A percentile compares a stretch with the other conserved stretches of the same genome.
These are phyloP conservation scores for Linnemannia elongata DNA, from an alignment of 192 early-diverging fungal species.

Conservation along the genomic window DNA sequence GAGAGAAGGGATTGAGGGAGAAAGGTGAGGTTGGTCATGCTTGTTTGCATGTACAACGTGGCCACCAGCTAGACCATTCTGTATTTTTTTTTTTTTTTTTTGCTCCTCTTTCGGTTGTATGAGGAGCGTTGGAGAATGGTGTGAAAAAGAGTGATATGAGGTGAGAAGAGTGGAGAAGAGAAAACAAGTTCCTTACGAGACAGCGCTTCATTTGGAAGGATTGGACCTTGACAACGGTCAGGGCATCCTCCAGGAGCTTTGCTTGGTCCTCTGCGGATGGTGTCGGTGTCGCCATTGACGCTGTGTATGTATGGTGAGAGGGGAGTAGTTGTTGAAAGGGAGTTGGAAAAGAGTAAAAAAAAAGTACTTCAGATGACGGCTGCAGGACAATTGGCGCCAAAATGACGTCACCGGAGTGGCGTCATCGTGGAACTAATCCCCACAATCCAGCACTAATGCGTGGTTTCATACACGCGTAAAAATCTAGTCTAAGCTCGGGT, in stretches of 20 bases:
- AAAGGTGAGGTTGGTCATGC: not conserved
- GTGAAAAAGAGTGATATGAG: not conserved
- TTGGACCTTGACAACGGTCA: slow-evolving; percentile 94
- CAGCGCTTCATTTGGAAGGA: slow-evolving; percentile 96
- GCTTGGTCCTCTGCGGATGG: slow-evolving; percentile 85
- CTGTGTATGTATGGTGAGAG: not conserved
- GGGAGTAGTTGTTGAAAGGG: not conserved
- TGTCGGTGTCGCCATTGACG: slow-evolving; percentile 48
- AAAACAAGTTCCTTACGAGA: slow-evolving; percentile 68
- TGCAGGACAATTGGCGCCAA: too few species aligned
- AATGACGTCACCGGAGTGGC: not conserved
- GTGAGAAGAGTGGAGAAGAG: too few species aligned
- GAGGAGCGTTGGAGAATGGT: not conserved
- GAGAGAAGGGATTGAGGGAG: not conserved
- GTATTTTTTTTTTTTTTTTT: not conserved
- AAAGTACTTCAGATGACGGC: too few species aligned
- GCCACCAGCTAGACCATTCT: not conserved
- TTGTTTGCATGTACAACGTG: slow-evolving; percentile 13
- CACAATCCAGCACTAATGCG: too few species aligned
- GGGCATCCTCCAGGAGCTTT: slow-evolving; percentile 92
- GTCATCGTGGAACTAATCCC: too few species aligned
- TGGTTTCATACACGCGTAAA: too few species aligned
- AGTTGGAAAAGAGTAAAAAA: not conserved
- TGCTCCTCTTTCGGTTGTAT: not conserved
- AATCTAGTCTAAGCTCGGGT: too few species aligned